Conservation (phyloP, 2,329 filamentous ascomycete genomes). For the Endocalyx cinctus region DNA sequence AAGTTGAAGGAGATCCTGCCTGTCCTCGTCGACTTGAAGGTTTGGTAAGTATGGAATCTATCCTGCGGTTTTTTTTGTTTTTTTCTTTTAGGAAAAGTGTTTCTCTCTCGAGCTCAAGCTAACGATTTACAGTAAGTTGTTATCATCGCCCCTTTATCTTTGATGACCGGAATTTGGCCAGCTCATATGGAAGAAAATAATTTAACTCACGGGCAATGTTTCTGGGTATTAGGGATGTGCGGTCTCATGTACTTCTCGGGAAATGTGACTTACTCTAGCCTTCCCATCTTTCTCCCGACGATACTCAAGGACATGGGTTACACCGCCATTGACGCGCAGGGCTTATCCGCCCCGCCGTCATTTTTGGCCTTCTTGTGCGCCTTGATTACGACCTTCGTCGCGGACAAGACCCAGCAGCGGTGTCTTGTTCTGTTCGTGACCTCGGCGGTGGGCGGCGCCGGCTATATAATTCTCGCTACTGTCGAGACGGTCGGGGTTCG, state of each 20-base stretch:
- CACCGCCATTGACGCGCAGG: constrained; percentile 63
- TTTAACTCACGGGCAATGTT: too few species aligned
- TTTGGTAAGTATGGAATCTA: too few species aligned
- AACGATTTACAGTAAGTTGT: too few species aligned
- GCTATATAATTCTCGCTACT: constrained; percentile 54
- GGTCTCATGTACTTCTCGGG: constrained; percentile 89
- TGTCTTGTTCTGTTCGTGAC: constrained; percentile 67
- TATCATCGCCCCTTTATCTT: too few species aligned
- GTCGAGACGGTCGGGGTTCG: constrained; percentile 45
- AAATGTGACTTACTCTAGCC: constrained; percentile 82
- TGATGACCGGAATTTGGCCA: too few species aligned
- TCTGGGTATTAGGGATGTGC: too few species aligned
- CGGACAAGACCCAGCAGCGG: constrained; percentile 63
- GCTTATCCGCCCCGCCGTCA: constrained; percentile 76
- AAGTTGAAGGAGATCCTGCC: too few species aligned
- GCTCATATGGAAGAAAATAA: too few species aligned
- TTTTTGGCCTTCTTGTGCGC: constrained; percentile 69
- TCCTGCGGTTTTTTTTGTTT: too few species aligned
- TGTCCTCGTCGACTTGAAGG: too few species aligned
- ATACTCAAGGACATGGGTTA: constrained; percentile 76
- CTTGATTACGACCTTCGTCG: constrained; percentile 66
- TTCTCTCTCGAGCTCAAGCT: too few species aligned
- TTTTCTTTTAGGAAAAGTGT: too few species aligned
- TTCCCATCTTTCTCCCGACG: constrained; percentile 83
- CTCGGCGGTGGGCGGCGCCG: constrained; percentile 56